Conservation (phyloP, 192 early-diverging fungal species). For the Nowakowskiella sp. region DNA sequence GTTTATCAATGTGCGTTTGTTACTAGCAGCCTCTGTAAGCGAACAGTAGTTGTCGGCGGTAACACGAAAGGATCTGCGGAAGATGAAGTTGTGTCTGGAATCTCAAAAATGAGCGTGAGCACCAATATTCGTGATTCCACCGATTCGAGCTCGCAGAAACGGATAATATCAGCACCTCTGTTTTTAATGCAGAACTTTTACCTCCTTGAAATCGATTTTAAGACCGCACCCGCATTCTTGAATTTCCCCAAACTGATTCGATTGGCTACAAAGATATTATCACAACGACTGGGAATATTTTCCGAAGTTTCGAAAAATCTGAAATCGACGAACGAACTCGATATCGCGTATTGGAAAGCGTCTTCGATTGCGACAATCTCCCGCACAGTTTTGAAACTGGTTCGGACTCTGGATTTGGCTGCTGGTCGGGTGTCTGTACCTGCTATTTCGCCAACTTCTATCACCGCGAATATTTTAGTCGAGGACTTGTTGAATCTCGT, state of each 20-base stretch:
- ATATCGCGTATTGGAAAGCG: neutral
- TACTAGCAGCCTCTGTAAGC: neutral
- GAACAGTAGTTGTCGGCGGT: neutral
- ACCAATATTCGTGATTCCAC: neutral
- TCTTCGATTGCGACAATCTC: neutral
- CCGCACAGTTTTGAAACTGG: conserved; percentile 3
- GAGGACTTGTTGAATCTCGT: conserved; percentile 10
- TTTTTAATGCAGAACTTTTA: conserved; percentile 15
- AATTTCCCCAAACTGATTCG: neutral
- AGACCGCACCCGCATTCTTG: neutral
- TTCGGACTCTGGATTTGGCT: conserved; percentile 1
- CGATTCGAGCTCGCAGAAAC: neutral
- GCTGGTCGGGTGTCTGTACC: conserved; percentile 12
- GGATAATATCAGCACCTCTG: neutral
- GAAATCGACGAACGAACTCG: neutral
- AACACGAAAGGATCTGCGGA: neutral
- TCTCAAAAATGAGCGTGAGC: neutral
- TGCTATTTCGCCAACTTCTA: conserved; percentile 14
- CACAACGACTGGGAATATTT: conserved; percentile 5
- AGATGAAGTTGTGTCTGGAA: neutral
- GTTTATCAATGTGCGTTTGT: neutral
- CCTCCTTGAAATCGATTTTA: conserved; percentile 13
- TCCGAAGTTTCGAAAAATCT: neutral
- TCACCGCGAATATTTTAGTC: neutral
- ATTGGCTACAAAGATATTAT: neutral